Percentiles rank a stretch among this genome's conserved stretches.
Evolutionary conservation across 495 filamentous ascomycete species (phyloP).

Genomic region (Gamarada debralockiae): DNA sequence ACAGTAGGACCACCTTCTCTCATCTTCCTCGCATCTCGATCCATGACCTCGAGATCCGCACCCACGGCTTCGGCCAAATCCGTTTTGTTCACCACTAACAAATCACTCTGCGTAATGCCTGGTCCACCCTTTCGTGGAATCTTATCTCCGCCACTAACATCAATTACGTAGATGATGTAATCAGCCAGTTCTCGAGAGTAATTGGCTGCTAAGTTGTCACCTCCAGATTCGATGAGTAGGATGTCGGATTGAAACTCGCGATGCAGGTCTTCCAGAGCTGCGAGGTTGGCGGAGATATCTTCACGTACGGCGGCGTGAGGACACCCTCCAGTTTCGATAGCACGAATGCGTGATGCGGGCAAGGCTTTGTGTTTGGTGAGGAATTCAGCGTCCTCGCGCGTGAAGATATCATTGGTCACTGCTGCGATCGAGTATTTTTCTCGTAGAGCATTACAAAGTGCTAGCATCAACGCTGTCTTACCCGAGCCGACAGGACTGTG

Average conservation of each 20-base stretch:
- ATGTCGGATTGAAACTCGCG: slow-evolving; percentile 64
- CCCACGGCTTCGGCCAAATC: slow-evolving; percentile 90
- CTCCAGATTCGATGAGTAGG: slow-evolving; percentile 89
- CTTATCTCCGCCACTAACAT: slow-evolving; percentile 96
- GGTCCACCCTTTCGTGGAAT: slow-evolving; percentile 94
- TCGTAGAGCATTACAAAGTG: slow-evolving; percentile 77
- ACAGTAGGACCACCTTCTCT: slow-evolving; percentile 94
- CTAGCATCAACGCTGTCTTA: slow-evolving; percentile 94
- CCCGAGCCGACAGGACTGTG: slow-evolving; percentile 93
- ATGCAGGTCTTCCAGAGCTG: slow-evolving; percentile 86
- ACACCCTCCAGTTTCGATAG: slow-evolving; percentile 97
- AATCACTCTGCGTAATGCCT: slow-evolving; percentile 90
- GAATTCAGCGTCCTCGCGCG: slow-evolving; percentile 96
- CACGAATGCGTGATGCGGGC: slow-evolving; percentile 75
- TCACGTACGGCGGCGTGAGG: slow-evolving; percentile 97
- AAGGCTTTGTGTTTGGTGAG: slow-evolving; percentile 83
- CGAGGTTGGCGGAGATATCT: slow-evolving; percentile 91
- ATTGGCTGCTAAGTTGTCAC: slow-evolving; percentile 96
- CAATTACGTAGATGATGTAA: slow-evolving; percentile 97
- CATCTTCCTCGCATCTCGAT: slow-evolving; percentile 91
- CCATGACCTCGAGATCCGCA: slow-evolving; percentile 91
- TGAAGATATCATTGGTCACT: slow-evolving; percentile 99
- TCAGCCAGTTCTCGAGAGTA: slow-evolving; percentile 92
- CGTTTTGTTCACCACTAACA: slow-evolving; percentile 94
- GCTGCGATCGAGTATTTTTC: slow-evolving; percentile 80